These are phyloP conservation scores for Pseudogymnoascus sp. DNA, from an alignment of 2,329 filamentous ascomycete genomes.

Conservation along the genomic window DNA sequence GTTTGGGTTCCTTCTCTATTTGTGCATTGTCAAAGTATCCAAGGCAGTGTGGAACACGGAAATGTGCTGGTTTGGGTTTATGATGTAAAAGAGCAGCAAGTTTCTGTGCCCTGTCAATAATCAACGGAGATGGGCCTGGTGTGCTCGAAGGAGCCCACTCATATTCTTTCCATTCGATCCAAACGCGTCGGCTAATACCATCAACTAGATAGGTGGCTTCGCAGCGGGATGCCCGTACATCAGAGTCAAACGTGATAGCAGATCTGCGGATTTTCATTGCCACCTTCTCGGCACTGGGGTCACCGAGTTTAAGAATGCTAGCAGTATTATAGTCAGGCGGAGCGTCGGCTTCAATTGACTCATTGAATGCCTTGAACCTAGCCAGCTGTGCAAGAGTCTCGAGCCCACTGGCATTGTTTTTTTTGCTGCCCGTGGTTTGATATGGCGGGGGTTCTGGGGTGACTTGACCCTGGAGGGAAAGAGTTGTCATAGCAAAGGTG, in stretches of 20 bases:
- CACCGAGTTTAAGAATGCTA: constrained; percentile 33
- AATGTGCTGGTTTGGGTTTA: constrained; percentile 39
- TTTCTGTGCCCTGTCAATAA: constrained; percentile 37
- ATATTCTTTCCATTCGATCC: constrained; percentile 45
- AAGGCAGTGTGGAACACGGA: constrained; percentile 41
- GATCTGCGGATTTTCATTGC: constrained; percentile 15
- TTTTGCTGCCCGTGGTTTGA: constrained; percentile 13
- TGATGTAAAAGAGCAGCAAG: constrained; percentile 40
- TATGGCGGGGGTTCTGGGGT: constrained; percentile 13
- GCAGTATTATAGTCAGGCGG: constrained; percentile 31
- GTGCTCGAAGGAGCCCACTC: constrained; percentile 29
- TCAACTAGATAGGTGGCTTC: constrained; percentile 32
- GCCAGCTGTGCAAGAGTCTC: constrained; percentile 36
- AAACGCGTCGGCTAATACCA: constrained; percentile 32
- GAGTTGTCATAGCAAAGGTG: constrained; percentile 16
- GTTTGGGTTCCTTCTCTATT: neutral
- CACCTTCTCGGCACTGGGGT: constrained; percentile 26
- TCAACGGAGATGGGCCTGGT: constrained; percentile 31
- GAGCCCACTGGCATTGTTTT: constrained; percentile 31
- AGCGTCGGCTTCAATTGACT: constrained; percentile 33
- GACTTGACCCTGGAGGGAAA: constrained; percentile 36
- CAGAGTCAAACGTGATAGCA: constrained; percentile 11
- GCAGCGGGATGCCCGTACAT: constrained; percentile 23
- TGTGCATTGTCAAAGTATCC: constrained; percentile 40
- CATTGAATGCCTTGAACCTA: constrained; percentile 44